phyloP scores from a whole-genome alignment of 1,284 basidiomycete genomes.

The Moniliophthora roreri region DNA sequence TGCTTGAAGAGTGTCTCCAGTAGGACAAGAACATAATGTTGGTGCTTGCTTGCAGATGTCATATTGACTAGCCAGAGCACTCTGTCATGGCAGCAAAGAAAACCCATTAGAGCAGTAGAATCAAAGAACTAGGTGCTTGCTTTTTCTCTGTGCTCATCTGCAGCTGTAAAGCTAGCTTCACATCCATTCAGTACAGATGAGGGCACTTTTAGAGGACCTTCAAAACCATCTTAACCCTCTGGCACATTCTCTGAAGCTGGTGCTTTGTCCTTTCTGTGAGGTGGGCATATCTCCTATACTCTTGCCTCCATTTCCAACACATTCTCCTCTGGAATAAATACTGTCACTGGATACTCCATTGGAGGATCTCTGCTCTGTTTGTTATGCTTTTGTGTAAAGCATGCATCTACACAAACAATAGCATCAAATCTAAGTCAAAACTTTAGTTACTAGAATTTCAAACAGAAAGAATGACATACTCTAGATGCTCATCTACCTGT shows the following conservation, averaged over 20 bases:
- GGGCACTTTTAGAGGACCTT: constrained; percentile 20
- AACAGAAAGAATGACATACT: too few relatives aligned
- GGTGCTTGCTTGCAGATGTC: constrained; percentile 28
- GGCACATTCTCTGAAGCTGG: too few relatives aligned
- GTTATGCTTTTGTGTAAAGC: constrained; percentile 18
- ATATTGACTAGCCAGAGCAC: constrained; percentile 30
- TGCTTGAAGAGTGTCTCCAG: constrained; percentile 24
- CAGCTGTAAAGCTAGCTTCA: constrained; percentile 31
- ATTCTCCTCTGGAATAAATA: constrained; percentile 20
- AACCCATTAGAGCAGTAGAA: too few relatives aligned
- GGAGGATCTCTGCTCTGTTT: constrained; percentile 6
- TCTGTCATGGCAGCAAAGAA: constrained; percentile 29
- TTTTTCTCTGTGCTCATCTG: constrained; percentile 23
- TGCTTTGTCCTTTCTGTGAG: background rate
- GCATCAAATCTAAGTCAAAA: background rate
- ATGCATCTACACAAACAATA: constrained; percentile 13
- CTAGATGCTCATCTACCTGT: too few relatives aligned
- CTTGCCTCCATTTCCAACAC: constrained; percentile 4
- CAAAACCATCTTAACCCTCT: background rate
- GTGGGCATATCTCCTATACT: constrained; percentile 10
- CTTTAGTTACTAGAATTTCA: background rate
- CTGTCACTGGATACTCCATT: background rate
- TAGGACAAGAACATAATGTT: constrained; percentile 26
- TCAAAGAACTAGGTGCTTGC: too few relatives aligned
- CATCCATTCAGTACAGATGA: constrained; percentile 29